Evolutionary conservation across 345 rosid genomes (phyloP).

Genomic region (Geranium brycei): DNA sequence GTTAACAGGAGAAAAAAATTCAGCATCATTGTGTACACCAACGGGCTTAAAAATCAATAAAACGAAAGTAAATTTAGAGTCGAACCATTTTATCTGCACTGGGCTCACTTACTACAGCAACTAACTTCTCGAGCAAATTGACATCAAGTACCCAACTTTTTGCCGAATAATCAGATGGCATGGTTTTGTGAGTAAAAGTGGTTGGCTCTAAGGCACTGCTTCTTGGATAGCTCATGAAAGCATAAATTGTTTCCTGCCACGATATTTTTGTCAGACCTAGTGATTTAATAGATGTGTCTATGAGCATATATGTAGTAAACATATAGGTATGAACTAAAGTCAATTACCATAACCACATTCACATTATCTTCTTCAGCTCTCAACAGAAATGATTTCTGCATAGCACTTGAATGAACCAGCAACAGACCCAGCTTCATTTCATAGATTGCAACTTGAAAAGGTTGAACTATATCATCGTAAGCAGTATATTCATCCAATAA

Average conservation of each 20-base stretch:
- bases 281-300: slow-evolving; percentile 5
- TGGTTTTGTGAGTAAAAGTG: neutral
- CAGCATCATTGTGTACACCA: neutral
- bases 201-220: slow-evolving; percentile 15
- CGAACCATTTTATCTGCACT: slow-evolving; percentile 32
- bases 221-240: slow-evolving; percentile 79
- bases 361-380: slow-evolving; percentile 32
- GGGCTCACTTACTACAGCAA: slow-evolving; percentile 29
- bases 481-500: slow-evolving; percentile 51
- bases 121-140: slow-evolving; percentile 52
- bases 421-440: slow-evolving; percentile 85
- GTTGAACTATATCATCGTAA: slow-evolving; percentile 62
- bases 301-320: neutral
- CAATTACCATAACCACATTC: slow-evolving; percentile 46
- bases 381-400: slow-evolving; percentile 28
- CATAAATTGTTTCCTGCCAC: slow-evolving; percentile 54
- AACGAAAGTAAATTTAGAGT: neutral
- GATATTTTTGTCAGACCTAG: slow-evolving; percentile 11
- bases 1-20: slow-evolving; percentile 13
- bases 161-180: neutral
- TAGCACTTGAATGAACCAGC: slow-evolving; percentile 37
- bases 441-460: slow-evolving; percentile 82
- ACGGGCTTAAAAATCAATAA: neutral
- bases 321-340: neutral
- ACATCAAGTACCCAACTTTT: slow-evolving; percentile 15